phyloP scores from a whole-genome alignment of 345 rosid genomes.

The Syzygium grande region DNA sequence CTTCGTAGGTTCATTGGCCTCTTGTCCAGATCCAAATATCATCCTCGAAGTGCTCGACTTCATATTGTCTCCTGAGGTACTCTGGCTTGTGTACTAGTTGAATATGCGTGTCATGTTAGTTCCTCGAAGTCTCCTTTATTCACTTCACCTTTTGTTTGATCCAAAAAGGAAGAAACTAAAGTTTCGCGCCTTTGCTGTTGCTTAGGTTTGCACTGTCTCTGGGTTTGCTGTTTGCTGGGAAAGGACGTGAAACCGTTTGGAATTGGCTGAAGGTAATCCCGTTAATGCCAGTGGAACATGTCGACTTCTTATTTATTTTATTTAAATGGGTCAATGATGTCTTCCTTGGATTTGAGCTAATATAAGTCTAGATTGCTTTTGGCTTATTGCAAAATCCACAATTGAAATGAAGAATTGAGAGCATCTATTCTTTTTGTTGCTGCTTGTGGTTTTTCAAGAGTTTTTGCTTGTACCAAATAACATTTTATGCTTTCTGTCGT shows the following conservation, averaged over 20 bases:
- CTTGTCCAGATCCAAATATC: constrained; percentile 55
- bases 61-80: constrained; percentile 62
- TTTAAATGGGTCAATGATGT: background rate
- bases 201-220: constrained; percentile 62
- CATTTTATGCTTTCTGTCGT: background rate
- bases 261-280: constrained; percentile 67
- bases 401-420: background rate
- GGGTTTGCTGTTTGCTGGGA: constrained; percentile 65
- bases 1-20: constrained; percentile 58
- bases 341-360: background rate
- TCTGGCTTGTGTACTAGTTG: background rate
- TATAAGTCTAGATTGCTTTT: background rate
- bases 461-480: background rate
- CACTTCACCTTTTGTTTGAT: background rate
- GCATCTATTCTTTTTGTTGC: background rate
- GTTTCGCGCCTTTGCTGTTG: background rate
- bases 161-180: background rate
- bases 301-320: background rate
- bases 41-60: constrained; percentile 65
- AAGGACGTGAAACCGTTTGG: constrained; percentile 95
- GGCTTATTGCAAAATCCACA: background rate
- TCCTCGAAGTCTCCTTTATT: background rate
- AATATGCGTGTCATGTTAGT: background rate
- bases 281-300: background rate
- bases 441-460: background rate